These are phyloP conservation scores for Yarrowia sp. DNA, from an alignment of 805 yeast species.

Conservation along the genomic window DNA sequence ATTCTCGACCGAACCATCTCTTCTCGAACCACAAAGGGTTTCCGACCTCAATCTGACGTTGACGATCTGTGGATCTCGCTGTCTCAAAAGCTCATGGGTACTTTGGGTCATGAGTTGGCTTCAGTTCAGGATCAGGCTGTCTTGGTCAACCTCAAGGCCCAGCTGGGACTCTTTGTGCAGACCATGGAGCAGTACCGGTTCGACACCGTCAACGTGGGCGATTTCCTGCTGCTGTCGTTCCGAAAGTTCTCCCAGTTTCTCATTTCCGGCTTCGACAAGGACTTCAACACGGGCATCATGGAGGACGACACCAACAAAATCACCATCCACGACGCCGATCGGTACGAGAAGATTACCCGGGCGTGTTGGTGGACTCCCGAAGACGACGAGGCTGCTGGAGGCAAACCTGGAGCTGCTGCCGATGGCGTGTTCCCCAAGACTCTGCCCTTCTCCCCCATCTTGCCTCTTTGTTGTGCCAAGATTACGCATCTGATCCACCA, in stretches of 20 bases:
- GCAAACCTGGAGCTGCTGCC: constrained; percentile 20
- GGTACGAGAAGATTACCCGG: constrained; percentile 67
- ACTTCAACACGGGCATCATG: constrained; percentile 67
- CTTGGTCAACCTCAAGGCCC: constrained; percentile 62
- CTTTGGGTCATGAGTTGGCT: constrained; percentile 42
- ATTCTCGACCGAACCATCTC: constrained; percentile 75
- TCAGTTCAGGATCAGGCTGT: constrained; percentile 41
- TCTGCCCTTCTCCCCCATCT: constrained; percentile 86
- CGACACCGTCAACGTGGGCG: constrained; percentile 65
- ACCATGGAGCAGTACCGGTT: constrained; percentile 77
- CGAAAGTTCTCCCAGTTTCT: constrained; percentile 65
- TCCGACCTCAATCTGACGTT: constrained; percentile 65
- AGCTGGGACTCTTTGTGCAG: constrained; percentile 74
- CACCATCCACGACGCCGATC: constrained; percentile 63
- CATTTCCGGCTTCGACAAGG: constrained; percentile 61
- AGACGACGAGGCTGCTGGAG: constrained; percentile 48
- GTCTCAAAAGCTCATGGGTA: constrained; percentile 47
- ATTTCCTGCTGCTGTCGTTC: constrained; percentile 65
- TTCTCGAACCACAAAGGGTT: constrained; percentile 59
- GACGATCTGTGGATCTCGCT: constrained; percentile 82
- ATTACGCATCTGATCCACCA: constrained; percentile 69
- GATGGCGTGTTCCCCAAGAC: constrained; percentile 59
- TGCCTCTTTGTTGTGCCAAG: constrained; percentile 84
- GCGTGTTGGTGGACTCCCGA: constrained; percentile 73
- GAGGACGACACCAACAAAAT: constrained; percentile 92